Conservation (phyloP, 352 stramenopile species). For the Globisporangium camurandrum region DNA sequence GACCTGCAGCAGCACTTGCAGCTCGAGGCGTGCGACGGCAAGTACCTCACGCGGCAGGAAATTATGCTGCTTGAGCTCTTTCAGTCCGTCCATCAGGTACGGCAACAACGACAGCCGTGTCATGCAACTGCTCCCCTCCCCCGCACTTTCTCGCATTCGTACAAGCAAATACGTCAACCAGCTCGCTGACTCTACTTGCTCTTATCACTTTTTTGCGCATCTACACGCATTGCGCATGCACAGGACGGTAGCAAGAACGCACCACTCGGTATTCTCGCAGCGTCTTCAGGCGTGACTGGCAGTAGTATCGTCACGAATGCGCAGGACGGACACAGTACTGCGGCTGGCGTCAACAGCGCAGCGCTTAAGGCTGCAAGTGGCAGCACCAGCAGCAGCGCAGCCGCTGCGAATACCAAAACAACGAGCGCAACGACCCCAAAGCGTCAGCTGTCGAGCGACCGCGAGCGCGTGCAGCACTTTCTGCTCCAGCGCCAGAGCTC, state of each 20-base stretch:
- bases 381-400: not conserved
- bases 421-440: slow-evolving; percentile 29
- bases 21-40: slow-evolving; percentile 54
- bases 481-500: slow-evolving; percentile 37
- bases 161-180: too few species aligned
- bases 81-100: slow-evolving; percentile 23
- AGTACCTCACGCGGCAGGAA: slow-evolving; percentile 76
- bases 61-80: slow-evolving; percentile 69
- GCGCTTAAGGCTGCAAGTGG: slow-evolving; percentile 5
- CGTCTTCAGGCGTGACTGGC: too few species aligned
- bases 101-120: too few species aligned
- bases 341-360: not conserved
- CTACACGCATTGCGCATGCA: not conserved
- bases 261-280: not conserved
- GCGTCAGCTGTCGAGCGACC: slow-evolving; percentile 38
- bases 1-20: slow-evolving; percentile 71
- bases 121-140: too few species aligned
- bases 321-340: too few species aligned
- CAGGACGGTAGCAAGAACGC: slow-evolving; percentile 8
- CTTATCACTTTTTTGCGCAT: not conserved
- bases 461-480: slow-evolving; percentile 60
- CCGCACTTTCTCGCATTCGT: too few species aligned
- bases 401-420: not conserved
- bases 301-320: too few species aligned
- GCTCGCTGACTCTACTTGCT: too few species aligned